Percentiles rank a stretch among this genome's conserved stretches.
These are phyloP conservation scores for Lipomyces spencermartinsiae DNA, from an alignment of 805 yeast species.

Conservation along the genomic window DNA sequence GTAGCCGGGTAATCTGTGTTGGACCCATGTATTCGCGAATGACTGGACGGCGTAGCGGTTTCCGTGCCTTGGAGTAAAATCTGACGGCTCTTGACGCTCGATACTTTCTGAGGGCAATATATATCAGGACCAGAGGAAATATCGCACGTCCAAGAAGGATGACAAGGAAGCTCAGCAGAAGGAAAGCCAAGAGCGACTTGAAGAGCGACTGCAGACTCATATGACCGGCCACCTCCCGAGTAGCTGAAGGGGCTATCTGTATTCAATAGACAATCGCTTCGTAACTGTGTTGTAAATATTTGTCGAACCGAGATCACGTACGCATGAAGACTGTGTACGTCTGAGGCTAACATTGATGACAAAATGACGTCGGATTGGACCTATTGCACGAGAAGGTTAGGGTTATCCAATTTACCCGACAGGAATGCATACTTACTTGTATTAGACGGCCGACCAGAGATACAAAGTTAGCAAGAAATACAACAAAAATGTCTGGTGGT, in stretches of 20 bases:
- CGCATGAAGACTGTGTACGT: too few relatives aligned
- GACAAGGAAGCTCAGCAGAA: neutral
- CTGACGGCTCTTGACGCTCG: neutral
- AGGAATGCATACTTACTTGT: too few relatives aligned
- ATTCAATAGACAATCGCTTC: neutral
- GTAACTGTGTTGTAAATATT: neutral
- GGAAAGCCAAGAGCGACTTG: neutral
- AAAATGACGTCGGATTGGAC: too few relatives aligned
- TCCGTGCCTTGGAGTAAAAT: slow-evolving; percentile 1
- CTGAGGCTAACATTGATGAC: too few relatives aligned
- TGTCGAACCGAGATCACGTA: too few relatives aligned
- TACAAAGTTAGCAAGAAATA: too few relatives aligned
- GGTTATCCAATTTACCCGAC: too few relatives aligned
- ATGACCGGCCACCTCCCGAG: neutral
- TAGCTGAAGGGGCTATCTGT: neutral
- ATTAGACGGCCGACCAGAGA: too few relatives aligned
- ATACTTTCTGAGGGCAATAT: neutral
- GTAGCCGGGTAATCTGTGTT: slow-evolving; percentile 17
- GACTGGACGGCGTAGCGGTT: neutral
- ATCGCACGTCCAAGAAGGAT: neutral
- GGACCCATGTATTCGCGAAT: slow-evolving; percentile 14
- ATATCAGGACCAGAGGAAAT: neutral
- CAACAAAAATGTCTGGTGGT: too few relatives aligned
- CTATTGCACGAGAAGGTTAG: too few relatives aligned
- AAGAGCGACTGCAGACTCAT: neutral